Evolutionary conservation across 495 filamentous ascomycete genomes (phyloP).

Genomic region (Recurvomyces mirabilis): DNA sequence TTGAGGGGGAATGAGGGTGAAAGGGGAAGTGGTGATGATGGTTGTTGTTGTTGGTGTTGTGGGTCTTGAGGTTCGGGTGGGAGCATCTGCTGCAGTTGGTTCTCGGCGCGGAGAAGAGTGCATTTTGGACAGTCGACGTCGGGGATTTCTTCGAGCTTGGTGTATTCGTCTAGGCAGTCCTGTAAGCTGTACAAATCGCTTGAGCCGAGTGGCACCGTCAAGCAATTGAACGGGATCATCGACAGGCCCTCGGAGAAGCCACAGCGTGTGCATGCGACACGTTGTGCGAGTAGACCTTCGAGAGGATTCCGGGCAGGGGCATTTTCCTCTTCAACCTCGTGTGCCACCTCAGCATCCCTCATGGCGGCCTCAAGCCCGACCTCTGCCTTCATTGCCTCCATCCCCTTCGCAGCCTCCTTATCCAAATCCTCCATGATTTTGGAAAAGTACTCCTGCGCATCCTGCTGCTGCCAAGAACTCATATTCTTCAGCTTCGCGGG

Average conservation of each 20-base stretch:
- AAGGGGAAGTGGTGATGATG: no score
- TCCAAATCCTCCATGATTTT: constrained; percentile 82
- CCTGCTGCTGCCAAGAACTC: constrained; percentile 92
- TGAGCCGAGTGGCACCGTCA: constrained; percentile 62
- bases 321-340: constrained; percentile 17
- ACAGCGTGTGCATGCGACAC: constrained; percentile 79
- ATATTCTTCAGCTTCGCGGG: constrained; percentile 68
- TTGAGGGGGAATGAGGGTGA: constrained; percentile 17
- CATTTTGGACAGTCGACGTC: constrained; percentile 89
- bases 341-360: constrained; percentile 4
- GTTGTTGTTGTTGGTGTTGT: not conserved
- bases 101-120: constrained; percentile 51
- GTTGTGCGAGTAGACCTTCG: constrained; percentile 77
- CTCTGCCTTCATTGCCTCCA: not conserved
- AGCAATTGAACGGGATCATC: constrained; percentile 84
- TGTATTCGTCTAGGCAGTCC: constrained; percentile 76
- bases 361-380: constrained; percentile 34
- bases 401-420: constrained; percentile 30
- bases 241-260: constrained; percentile 77
- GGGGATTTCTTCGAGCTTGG: constrained; percentile 68
- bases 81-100: constrained; percentile 40
- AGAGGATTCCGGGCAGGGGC: constrained; percentile 49
- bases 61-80: not conserved
- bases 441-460: constrained; percentile 95
- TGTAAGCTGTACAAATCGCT: constrained; percentile 49